These are phyloP conservation scores for Penicillium janthinellum DNA, from an alignment of 2,329 filamentous ascomycete genomes.

Conservation along the genomic window DNA sequence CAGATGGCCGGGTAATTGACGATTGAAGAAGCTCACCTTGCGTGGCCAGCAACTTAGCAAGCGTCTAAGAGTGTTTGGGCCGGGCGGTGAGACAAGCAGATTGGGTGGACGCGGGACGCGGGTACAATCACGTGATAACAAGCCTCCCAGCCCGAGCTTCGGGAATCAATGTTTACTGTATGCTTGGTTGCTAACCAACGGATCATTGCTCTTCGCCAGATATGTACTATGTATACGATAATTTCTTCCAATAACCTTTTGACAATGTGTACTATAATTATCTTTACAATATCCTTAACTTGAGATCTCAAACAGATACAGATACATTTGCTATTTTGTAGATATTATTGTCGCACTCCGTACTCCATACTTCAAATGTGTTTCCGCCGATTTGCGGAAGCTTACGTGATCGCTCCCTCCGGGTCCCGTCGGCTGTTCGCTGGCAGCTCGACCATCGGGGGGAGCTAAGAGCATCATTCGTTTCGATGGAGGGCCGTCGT, in stretches of 20 bases:
- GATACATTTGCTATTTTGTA: no score
- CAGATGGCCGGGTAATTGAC: background rate
- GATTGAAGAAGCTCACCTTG: background rate
- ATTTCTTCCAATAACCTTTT: no score
- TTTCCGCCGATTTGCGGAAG: constrained; percentile 14
- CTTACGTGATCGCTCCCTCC: constrained; percentile 19
- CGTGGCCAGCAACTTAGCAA: background rate
- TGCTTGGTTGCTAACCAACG: no score
- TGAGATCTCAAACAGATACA: no score
- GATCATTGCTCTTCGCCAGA: no score
- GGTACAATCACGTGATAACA: background rate
- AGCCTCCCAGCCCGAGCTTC: background rate
- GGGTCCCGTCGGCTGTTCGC: background rate
- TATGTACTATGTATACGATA: no score
- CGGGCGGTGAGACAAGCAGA: background rate
- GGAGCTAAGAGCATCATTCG: background rate
- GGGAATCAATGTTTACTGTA: no score
- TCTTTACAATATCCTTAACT: no score
- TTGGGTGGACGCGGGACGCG: background rate
- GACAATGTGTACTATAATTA: no score
- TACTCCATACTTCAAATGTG: background rate
- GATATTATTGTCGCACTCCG: no score
- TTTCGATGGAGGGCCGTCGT: constrained; percentile 1
- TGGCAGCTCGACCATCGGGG: constrained; percentile 2
- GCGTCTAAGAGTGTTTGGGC: background rate